Evolutionary conservation across 1,284 basidiomycete species (phyloP), one percentile per base, ranked within the genome.

Genomic region (Trichosporon sp.): DNA sequence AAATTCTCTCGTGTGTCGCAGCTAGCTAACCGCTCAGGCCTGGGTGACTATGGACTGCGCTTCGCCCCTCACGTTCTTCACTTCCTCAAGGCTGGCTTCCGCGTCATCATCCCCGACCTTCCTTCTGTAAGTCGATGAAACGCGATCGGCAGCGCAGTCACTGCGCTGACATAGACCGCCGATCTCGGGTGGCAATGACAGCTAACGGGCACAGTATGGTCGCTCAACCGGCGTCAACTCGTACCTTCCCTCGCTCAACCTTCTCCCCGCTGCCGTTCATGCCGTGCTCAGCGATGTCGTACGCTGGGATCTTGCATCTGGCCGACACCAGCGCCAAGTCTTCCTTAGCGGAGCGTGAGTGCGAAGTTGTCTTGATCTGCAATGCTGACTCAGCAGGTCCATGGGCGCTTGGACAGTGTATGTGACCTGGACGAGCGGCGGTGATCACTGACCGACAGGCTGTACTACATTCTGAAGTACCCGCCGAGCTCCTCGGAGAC

Each of bases 101-200:
- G 83, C 25, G 75, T 83, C 31, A 81, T 84, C 64, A 73, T 81
- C 6, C 80, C 83, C 19, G 83, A 84, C 68, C 70, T 84, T 36
- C 83, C 83, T 2, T 79, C 78, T 11, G 83, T 83, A 60, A 79
- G 82, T 60, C 11, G 19, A 19, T 19, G n/a, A 7, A 21, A 44
- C n/a, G 10, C 19, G 2, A n/a, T n/a, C n/a, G n/a, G n/a, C n/a
- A n/a, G n/a, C n/a, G n/a, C n/a, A n/a, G n/a, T n/a, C n/a, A n/a
- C n/a, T n/a, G n/a, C n/a, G 36, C 60, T 46, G 21, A 29, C 40
- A 19, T 21, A 23, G n/a, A 6, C 7, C 40, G 19, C 14, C 2
- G 8, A 16, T 44, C 40, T 21, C n/a, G n/a, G n/a, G n/a, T n/a
- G n/a, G n/a, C n/a, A n/a, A n/a, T 14, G 4, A n/a, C 11, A 46